Base-by-base conservation (phyloP, 805 yeast species). In the Candida nemodendra region DNA sequence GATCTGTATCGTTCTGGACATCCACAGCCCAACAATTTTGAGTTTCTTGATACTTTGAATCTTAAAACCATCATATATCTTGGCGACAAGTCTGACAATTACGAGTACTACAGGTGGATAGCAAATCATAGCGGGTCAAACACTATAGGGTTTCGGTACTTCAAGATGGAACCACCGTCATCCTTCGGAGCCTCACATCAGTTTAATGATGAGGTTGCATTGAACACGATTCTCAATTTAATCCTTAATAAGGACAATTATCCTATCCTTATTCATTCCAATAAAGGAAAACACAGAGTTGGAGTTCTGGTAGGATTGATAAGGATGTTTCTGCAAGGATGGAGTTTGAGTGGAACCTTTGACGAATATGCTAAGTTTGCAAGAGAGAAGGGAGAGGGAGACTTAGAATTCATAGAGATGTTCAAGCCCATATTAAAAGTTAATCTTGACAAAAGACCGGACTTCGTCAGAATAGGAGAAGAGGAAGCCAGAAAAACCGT, bases 231-330 rank as follows among this genome's bases (percentile, higher is more conserved):
- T 1, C 64, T 84, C 28, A 68, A 74, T 39, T 52, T 83, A 25
- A 68, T 84, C 33, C 57, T 80, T 22, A 74, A 83, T 51, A 69
- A 69, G 32, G 77, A 79, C 11, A 89, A 89, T 57, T 87, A 84
- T 57, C 99, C 99, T 1, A 78, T 91, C 9, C 68, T 91, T 39
- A 76, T 91, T 9, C 98, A 93, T 59, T 88, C 96, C 3, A 88
- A 93, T 61, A 91, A 91, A 65, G 99, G 99, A n/a, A 93, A 93
- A 60, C 99, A 91, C 59, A 65, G 99, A 29, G 90, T 88, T 2
- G 98, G 98, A 0, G 90, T 93, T 1, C 68, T 90, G 28, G 95
- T 90, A n/a, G 99, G 96, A 0, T 71, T 88, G 21, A 80, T 91
- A 73, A 66, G 99, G 33, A 88, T 87, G 56, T 59, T 84, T 36